Evolutionary conservation across 2,329 filamentous ascomycete genomes (phyloP), one percentile per base, ranked within the genome.

Genomic region (Zymoseptoria tritici): DNA sequence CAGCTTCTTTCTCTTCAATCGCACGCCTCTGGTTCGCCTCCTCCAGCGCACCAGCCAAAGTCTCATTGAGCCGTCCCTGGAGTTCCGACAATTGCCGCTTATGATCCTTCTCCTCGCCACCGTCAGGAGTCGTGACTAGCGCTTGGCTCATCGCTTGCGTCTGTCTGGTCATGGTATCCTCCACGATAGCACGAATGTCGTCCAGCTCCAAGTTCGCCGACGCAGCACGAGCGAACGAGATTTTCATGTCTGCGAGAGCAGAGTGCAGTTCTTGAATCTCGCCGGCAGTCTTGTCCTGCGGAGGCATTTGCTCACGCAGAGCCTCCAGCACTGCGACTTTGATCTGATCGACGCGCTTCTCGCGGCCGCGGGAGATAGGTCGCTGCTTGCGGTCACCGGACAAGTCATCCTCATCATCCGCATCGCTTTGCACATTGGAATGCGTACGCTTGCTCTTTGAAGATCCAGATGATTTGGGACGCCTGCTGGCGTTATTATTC

Each of bases 331-430:
- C 72, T 36, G 78, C 77, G 9, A 71, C 70, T 64, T 78, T 77
- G 64, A 99, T 90, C 72, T 93, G 91, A 60, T 97, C 91, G 68
- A 92, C 75, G 67, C 85, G 90, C 68, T 87, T 86, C 70, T 96
- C 91, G 62, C 87, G 83, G 59, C 84, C 83, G 19, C 91, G 90
- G 66, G 92, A 97, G 66, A 86, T 81, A 5, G 89, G 88, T 56
- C 90, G 86, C 58, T 71, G 85, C 76, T 60, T 67, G 50, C 79
- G 76, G 49, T 83, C 89, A 21, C 96, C 91, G 65, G 95, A 62
- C 1, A 69, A 54, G 7, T 75, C 73, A 60, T 75, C 92, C 71
- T 96, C 91, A 63, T 96, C 92, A 72, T 97, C 93, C 9, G 94
- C 93, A 75, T 97, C 94, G 71, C 93, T 97, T 60, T 95, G 86